Evolutionary conservation across 768 basidiomycete species (phyloP).

Genomic region (Russula foetens): DNA sequence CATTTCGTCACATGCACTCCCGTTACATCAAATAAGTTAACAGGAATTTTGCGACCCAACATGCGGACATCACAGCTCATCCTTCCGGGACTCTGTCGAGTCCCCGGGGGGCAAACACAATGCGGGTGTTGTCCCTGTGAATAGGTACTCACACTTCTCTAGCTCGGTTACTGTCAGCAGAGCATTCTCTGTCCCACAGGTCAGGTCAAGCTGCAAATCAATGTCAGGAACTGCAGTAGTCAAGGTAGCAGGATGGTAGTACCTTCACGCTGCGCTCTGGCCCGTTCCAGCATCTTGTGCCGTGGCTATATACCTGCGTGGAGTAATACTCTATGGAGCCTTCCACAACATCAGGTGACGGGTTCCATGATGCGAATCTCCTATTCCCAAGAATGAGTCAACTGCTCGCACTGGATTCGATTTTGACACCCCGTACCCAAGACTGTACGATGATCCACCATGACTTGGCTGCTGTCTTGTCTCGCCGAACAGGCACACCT

Average conservation of each 20-base stretch:
- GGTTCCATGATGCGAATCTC: slow-evolving; percentile 76
- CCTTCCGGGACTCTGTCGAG: slow-evolving; percentile 27
- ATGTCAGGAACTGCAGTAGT: slow-evolving; percentile 1
- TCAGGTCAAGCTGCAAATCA: slow-evolving; percentile 54
- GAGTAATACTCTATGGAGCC: slow-evolving; percentile 72
- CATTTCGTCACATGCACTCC: neutral
- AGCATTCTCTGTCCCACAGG: slow-evolving; percentile 81
- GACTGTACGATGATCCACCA: slow-evolving; percentile 64
- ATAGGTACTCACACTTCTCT: slow-evolving; percentile 94
- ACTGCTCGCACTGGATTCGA: neutral
- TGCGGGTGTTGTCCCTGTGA: slow-evolving; percentile 80
- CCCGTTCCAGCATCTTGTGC: slow-evolving; percentile 94
- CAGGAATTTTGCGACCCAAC: neutral
- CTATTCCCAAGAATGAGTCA: slow-evolving; percentile 30
- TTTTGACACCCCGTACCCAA: slow-evolving; percentile 54
- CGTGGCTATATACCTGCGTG: slow-evolving; percentile 74
- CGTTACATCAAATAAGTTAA: neutral
- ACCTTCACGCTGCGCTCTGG: slow-evolving; percentile 82
- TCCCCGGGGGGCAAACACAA: slow-evolving; percentile 56
- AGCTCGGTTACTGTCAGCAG: slow-evolving; percentile 75
- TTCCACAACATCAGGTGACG: slow-evolving; percentile 41
- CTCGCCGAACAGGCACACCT: slow-evolving; percentile 85
- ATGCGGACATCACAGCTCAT: slow-evolving; percentile 26
- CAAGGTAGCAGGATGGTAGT: slow-evolving; percentile 18
- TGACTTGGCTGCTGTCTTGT: slow-evolving; percentile 83